phyloP scores from a whole-genome alignment of 331 rosid genomes.

The Acacia pycnantha region DNA sequence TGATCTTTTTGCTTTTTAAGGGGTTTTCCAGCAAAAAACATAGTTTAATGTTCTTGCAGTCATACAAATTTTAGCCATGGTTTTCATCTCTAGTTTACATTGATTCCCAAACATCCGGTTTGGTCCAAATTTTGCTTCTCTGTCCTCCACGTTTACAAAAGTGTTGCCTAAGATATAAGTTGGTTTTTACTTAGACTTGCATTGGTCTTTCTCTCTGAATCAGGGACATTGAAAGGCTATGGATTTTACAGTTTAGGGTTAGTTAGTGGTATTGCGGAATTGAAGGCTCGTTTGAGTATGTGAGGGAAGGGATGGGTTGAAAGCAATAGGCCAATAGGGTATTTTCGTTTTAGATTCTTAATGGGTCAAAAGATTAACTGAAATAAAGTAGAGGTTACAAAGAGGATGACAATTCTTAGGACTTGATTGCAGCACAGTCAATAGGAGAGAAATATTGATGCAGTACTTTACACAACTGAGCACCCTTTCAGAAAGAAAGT shows the following conservation, averaged over 20 bases:
- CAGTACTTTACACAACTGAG: neutral
- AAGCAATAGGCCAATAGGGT: neutral
- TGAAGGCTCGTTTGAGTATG: neutral
- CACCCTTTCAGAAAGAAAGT: neutral
- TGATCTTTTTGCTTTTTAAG: neutral
- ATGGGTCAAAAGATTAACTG: neutral
- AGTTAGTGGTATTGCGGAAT: neutral
- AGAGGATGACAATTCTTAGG: neutral
- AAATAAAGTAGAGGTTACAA: neutral
- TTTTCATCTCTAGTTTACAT: neutral
- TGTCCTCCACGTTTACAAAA: neutral
- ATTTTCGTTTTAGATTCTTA: neutral
- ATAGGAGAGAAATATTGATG: neutral
- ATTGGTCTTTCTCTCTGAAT: neutral
- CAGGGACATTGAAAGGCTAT: neutral
- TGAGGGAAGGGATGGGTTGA: neutral
- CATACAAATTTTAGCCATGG: constrained; percentile 9
- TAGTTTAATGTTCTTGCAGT: neutral
- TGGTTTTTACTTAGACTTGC: neutral
- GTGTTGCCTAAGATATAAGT: neutral
- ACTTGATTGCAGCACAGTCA: neutral
- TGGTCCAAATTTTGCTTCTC: neutral
- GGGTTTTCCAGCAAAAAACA: neutral
- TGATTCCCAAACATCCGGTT: neutral
- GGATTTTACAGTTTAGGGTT: neutral